Conservation (phyloP, 768 basidiomycete genomes). For the Mycena crocata region DNA sequence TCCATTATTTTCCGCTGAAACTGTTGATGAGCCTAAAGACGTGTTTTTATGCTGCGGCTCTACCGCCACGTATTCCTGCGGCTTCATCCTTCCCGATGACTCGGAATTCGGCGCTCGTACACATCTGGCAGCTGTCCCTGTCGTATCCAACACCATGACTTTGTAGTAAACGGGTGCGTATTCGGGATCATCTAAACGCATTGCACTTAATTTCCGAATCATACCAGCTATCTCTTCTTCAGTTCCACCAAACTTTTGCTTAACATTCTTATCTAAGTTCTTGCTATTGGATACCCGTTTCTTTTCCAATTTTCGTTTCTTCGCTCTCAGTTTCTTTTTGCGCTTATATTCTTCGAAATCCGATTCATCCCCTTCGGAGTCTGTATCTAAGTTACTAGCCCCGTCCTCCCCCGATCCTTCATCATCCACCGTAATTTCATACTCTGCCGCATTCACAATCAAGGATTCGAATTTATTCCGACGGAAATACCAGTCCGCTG, state of each 20-base stretch:
- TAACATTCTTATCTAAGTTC: too few species aligned
- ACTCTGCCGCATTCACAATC: slow-evolving; percentile 3
- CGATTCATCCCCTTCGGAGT: not conserved
- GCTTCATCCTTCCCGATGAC: too few species aligned
- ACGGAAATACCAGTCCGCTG: slow-evolving; percentile 13
- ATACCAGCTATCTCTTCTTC: not conserved
- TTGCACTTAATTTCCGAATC: slow-evolving; percentile 1
- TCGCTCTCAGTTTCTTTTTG: too few species aligned
- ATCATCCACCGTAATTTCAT: not conserved
- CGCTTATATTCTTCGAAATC: not conserved
- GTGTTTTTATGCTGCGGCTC: too few species aligned
- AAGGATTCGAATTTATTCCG: not conserved
- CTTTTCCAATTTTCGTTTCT: not conserved
- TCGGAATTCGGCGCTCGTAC: too few species aligned
- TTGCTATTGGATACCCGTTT: too few species aligned
- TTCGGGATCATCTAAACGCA: slow-evolving; percentile 21
- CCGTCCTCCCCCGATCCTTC: too few species aligned
- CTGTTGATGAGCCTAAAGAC: too few species aligned
- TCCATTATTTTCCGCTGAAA: too few species aligned
- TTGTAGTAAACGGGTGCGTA: slow-evolving; percentile 25
- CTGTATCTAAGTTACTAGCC: not conserved
- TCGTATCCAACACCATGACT: slow-evolving; percentile 14
- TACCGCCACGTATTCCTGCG: too few species aligned
- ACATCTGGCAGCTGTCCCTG: too few species aligned
- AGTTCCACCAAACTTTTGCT: not conserved